Percentiles rank a stretch among this genome's conserved stretches.
Conservation (phyloP, 148 eudicot species). For the Talinum fruticosum region DNA sequence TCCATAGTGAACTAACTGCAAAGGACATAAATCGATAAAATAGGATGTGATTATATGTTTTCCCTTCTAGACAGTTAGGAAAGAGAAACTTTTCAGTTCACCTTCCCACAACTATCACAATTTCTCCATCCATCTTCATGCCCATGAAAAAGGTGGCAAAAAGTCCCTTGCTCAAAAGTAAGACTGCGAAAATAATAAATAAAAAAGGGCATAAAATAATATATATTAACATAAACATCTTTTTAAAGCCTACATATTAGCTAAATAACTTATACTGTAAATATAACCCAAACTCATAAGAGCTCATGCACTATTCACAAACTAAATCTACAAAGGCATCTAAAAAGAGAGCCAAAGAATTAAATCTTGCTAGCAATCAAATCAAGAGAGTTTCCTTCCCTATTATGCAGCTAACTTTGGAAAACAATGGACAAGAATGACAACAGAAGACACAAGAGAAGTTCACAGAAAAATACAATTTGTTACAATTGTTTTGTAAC, state of each 20-base stretch:
- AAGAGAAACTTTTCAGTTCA: neutral
- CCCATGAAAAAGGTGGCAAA: slow-evolving; percentile 11
- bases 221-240: neutral
- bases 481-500: neutral
- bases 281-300: neutral
- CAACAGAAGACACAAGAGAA: neutral
- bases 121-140: slow-evolving; percentile 23
- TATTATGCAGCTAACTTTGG: neutral
- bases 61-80: neutral
- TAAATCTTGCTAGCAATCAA: neutral
- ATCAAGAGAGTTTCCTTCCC: neutral
- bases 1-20: slow-evolving; percentile 25
- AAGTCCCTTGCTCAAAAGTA: slow-evolving; percentile 16
- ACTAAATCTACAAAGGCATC: neutral
- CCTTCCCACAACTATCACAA: slow-evolving; percentile 22
- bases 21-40: neutral
- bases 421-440: neutral
- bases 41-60: neutral
- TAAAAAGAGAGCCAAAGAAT: neutral
- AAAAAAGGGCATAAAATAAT: neutral
- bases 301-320: neutral
- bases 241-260: neutral
- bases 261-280: neutral
- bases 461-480: neutral
- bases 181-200: slow-evolving; percentile 14